Percentiles rank a stretch among this genome's conserved stretches.
These are phyloP conservation scores for Candida silvatica DNA, from an alignment of 805 yeast genomes.

Conservation along the genomic window DNA sequence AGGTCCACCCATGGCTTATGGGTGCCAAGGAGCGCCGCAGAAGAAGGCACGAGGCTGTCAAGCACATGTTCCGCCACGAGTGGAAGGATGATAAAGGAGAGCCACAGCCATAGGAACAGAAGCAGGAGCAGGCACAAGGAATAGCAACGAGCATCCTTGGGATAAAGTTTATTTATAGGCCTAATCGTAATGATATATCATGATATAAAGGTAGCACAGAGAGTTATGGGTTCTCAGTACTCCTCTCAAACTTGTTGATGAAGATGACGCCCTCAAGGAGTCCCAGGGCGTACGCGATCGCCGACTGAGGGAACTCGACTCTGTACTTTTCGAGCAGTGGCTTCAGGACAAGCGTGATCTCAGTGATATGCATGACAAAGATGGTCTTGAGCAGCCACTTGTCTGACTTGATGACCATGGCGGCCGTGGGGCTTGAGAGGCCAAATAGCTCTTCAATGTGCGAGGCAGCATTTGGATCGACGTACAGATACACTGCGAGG, in stretches of 20 bases:
- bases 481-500: constrained; percentile 4
- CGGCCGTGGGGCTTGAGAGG: constrained; percentile 6
- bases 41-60: too few species aligned
- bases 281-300: constrained; percentile 46
- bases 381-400: constrained; percentile 14
- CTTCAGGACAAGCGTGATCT: constrained; percentile 34
- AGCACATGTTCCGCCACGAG: too few species aligned
- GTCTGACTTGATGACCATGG: constrained; percentile 5
- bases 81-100: too few species aligned
- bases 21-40: too few species aligned
- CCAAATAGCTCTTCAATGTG: constrained; percentile 5
- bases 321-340: constrained; percentile 53
- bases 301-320: constrained; percentile 39
- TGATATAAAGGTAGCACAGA: not conserved
- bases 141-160: too few species aligned
- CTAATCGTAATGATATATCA: too few species aligned
- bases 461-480: constrained; percentile 6
- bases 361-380: constrained; percentile 40
- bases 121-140: too few species aligned
- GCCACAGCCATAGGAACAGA: too few species aligned
- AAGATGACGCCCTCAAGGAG: constrained; percentile 56
- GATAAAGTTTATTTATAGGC: too few species aligned
- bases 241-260: constrained; percentile 32
- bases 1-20: too few species aligned
- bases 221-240: too few species aligned